phyloP scores from a whole-genome alignment of 495 filamentous ascomycete genomes.

The Aspergillus haitiensis region DNA sequence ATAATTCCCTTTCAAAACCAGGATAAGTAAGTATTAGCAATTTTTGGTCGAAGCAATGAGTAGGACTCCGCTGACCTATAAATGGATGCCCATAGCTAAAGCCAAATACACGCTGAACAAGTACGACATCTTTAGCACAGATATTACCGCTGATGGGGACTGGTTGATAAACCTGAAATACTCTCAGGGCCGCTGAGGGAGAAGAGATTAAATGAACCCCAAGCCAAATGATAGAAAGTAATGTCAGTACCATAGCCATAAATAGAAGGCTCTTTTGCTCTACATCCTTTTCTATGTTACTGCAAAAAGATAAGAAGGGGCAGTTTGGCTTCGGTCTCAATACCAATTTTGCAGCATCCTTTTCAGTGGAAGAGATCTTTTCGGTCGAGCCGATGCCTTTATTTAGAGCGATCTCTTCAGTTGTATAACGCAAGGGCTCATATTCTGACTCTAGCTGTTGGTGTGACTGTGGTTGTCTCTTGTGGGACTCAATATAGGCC shows the following conservation, averaged over 20 bases:
- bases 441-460: not conserved
- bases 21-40: not conserved
- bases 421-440: not conserved
- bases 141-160: conserved; percentile 44
- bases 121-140: conserved; percentile 49
- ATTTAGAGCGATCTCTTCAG: no score
- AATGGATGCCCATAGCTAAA: conserved; percentile 78
- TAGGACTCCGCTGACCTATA: conserved; percentile 57
- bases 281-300: not conserved
- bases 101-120: conserved; percentile 75
- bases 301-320: not conserved
- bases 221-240: conserved; percentile 10
- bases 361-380: not conserved
- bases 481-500: not conserved
- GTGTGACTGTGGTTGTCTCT: not conserved
- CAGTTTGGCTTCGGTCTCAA: not conserved
- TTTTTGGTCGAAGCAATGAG: not conserved
- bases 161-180: conserved; percentile 71
- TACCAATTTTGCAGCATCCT: not conserved
- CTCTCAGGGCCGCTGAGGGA: conserved; percentile 43
- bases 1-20: conserved; percentile 55
- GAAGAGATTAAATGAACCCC: conserved; percentile 6
- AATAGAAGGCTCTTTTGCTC: not conserved
- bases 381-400: not conserved
- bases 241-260: conserved; percentile 10